Conservation (phyloP, 225 moss, liverwort and hornwort genomes). For the Straminergon stramineum region DNA sequence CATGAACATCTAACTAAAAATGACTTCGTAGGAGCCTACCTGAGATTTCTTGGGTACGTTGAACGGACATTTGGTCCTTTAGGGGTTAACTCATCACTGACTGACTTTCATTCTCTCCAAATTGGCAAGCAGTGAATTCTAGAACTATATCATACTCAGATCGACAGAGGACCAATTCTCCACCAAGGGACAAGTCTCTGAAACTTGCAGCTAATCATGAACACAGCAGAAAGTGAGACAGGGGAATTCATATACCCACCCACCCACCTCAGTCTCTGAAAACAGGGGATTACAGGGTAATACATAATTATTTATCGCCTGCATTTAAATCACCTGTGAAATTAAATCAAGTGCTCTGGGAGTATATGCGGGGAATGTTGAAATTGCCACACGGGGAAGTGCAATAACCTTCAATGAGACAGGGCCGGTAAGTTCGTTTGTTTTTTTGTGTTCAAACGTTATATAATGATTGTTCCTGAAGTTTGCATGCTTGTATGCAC, state of each 20-base stretch:
- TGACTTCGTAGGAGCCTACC: too few species aligned
- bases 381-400: background rate
- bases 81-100: background rate
- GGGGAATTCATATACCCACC: background rate
- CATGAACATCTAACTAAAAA: too few species aligned
- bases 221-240: background rate
- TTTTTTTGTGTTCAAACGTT: too few species aligned
- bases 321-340: background rate
- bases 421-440: too few species aligned
- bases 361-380: too few species aligned
- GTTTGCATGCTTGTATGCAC: background rate
- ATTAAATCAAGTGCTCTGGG: background rate
- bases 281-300: background rate
- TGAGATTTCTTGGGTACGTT: too few species aligned
- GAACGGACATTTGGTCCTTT: too few species aligned
- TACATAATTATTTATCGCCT: background rate
- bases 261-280: background rate
- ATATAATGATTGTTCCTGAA: background rate
- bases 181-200: background rate
- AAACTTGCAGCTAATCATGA: background rate
- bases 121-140: background rate
- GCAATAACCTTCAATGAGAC: background rate
- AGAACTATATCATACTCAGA: background rate
- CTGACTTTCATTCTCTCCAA: background rate
- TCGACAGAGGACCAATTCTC: background rate